Evolutionary conservation across 2,329 filamentous ascomycete species (phyloP).

Genomic region (Hymenotorrendiella dingleyae): DNA sequence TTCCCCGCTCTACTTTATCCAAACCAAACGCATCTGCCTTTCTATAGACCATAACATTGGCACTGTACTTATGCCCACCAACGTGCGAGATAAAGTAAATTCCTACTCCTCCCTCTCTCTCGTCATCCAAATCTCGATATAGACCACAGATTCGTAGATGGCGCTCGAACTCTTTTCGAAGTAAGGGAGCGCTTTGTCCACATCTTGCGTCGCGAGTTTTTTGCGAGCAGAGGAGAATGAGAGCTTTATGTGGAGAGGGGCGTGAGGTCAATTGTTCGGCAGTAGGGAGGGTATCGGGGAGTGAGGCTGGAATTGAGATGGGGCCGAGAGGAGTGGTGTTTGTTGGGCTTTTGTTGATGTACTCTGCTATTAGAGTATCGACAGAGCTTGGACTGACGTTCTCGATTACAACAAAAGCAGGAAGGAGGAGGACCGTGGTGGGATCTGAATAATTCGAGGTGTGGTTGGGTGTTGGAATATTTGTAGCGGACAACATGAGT

Average conservation of each 20-base stretch:
- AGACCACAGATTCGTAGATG: constrained; percentile 80
- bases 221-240: constrained; percentile 92
- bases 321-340: constrained; percentile 62
- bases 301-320: constrained; percentile 38
- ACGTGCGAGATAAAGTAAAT: constrained; percentile 97
- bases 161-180: constrained; percentile 83
- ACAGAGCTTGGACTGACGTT: constrained; percentile 74
- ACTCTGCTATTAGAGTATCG: constrained; percentile 62
- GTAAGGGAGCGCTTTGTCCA: constrained; percentile 83
- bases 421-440: constrained; percentile 77
- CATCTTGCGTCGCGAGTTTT: constrained; percentile 91
- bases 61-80: constrained; percentile 92
- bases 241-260: constrained; percentile 72
- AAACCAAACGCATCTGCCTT: constrained; percentile 33
- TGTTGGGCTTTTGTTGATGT: constrained; percentile 68
- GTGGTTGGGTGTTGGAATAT: constrained; percentile 75
- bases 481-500: constrained; percentile 86
- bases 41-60: constrained; percentile 90
- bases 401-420: constrained; percentile 76
- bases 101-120: constrained; percentile 83
- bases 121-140: constrained; percentile 81
- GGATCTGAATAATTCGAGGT: constrained; percentile 57
- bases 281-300: constrained; percentile 28
- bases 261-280: constrained; percentile 46
- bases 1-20: constrained; percentile 27